A percentile compares a stretch with the other conserved stretches of the same genome.
Evolutionary conservation across 2,329 filamentous ascomycete species (phyloP).

Genomic region (Didymella pomorum): DNA sequence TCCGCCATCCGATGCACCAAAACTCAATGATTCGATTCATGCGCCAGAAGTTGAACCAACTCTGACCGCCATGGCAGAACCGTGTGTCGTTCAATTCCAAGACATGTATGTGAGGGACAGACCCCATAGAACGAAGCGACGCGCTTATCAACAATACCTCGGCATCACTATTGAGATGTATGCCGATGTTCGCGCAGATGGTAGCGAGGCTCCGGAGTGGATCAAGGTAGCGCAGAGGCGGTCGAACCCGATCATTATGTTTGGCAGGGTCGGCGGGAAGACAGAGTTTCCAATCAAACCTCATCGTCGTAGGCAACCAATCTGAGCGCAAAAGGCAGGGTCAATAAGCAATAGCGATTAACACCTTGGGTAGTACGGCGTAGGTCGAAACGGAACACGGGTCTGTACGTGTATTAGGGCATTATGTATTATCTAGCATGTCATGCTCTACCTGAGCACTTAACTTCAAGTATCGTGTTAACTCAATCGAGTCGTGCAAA

Average conservation of each 20-base stretch:
- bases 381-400: neutral
- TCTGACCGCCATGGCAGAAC: neutral
- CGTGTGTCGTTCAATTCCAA: neutral
- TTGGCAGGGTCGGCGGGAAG: neutral
- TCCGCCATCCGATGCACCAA: neutral
- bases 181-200: neutral
- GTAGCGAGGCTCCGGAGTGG: neutral
- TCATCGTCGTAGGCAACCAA: neutral
- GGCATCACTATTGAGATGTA: neutral
- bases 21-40: neutral
- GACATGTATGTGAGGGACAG: neutral
- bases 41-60: too few relatives aligned
- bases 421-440: constrained; percentile 1
- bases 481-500: neutral
- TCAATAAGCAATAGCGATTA: neutral
- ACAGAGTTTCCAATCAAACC: neutral
- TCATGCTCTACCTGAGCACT: too few relatives aligned
- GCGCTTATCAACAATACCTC: neutral
- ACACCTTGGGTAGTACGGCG: neutral
- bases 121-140: neutral
- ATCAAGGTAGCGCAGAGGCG: neutral
- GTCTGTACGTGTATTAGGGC: neutral
- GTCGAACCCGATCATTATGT: neutral
- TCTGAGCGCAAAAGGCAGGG: neutral
- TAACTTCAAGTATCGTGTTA: too few relatives aligned